Conservation (phyloP, 352 stramenopile genomes). For the Phytophthora citrophthora region DNA sequence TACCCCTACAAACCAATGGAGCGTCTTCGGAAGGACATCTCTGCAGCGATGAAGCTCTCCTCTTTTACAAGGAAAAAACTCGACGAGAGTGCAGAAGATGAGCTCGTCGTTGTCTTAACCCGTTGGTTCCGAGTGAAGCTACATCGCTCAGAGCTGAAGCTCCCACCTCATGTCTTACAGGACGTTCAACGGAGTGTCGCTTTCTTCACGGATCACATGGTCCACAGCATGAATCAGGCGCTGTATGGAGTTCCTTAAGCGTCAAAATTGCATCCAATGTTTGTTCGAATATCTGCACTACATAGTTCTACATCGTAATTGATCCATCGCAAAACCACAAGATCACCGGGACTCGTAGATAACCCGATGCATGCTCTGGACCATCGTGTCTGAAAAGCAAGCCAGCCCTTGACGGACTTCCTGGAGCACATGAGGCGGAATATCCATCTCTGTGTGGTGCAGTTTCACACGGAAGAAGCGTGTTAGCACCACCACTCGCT, state of each 20-base stretch:
- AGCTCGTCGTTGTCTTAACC: constrained; percentile 37
- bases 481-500: constrained; percentile 45
- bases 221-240: constrained; percentile 39
- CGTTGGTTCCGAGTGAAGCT: constrained; percentile 32
- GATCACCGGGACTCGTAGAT: constrained; percentile 38
- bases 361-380: constrained; percentile 45
- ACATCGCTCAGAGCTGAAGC: constrained; percentile 18
- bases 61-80: constrained; percentile 20
- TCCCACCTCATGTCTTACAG: constrained; percentile 21
- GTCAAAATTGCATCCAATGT: constrained; percentile 21
- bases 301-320: constrained; percentile 24
- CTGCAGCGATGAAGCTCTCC: constrained; percentile 31
- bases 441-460: constrained; percentile 43
- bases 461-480: constrained; percentile 43
- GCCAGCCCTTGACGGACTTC: constrained; percentile 40
- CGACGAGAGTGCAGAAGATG: neutral
- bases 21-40: constrained; percentile 37
- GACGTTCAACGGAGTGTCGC: constrained; percentile 20
- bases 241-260: constrained; percentile 18
- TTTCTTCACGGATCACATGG: constrained; percentile 32
- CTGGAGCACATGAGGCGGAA: constrained; percentile 37
- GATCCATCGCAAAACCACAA: neutral
- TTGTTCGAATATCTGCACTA: constrained; percentile 23
- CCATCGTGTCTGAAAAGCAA: constrained; percentile 47
- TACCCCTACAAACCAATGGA: constrained; percentile 33